A percentile compares a stretch with the other conserved stretches of the same genome.
Evolutionary conservation across 2,329 filamentous ascomycete genomes (phyloP).

Genomic region (Blastomyces gilchristii): DNA sequence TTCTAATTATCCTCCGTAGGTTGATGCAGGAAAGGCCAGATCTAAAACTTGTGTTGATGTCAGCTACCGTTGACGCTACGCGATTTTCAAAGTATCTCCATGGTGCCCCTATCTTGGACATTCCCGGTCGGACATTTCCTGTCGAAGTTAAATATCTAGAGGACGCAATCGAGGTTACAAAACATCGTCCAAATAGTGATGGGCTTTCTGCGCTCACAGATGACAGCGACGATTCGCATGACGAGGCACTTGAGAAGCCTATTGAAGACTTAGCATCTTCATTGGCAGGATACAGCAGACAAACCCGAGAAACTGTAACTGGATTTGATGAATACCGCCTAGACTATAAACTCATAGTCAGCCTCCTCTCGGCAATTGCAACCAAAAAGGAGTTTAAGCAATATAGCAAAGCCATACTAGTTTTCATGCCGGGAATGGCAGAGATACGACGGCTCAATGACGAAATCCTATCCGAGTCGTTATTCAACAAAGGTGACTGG

Average conservation of each 20-base stretch:
- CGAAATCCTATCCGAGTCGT: constrained; percentile 62
- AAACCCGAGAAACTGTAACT: constrained; percentile 63
- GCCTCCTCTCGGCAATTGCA: constrained; percentile 67
- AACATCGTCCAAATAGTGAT: constrained; percentile 60
- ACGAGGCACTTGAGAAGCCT: constrained; percentile 36
- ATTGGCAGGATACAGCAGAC: constrained; percentile 61
- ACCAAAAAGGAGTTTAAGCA: constrained; percentile 52
- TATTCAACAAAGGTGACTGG: constrained; percentile 64
- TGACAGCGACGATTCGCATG: constrained; percentile 37
- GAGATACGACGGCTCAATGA: constrained; percentile 87
- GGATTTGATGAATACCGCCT: constrained; percentile 86
- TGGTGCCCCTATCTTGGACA: constrained; percentile 74
- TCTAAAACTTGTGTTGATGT: constrained; percentile 92
- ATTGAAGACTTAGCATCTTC: constrained; percentile 53
- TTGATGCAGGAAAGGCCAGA: constrained; percentile 66
- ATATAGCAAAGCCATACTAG: constrained; percentile 84
- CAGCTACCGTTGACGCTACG: constrained; percentile 87
- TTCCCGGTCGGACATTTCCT: constrained; percentile 88
- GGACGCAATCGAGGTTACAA: constrained; percentile 81
- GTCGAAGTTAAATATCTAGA: constrained; percentile 82
- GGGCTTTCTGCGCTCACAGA: constrained; percentile 27
- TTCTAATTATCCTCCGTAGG: constrained; percentile 82
- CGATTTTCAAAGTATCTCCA: constrained; percentile 83
- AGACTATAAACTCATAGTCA: constrained; percentile 75
- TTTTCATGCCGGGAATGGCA: constrained; percentile 89